These are phyloP conservation scores for Solanum ossicruentum DNA, from an alignment of 257 asterid genomes.

Conservation along the genomic window DNA sequence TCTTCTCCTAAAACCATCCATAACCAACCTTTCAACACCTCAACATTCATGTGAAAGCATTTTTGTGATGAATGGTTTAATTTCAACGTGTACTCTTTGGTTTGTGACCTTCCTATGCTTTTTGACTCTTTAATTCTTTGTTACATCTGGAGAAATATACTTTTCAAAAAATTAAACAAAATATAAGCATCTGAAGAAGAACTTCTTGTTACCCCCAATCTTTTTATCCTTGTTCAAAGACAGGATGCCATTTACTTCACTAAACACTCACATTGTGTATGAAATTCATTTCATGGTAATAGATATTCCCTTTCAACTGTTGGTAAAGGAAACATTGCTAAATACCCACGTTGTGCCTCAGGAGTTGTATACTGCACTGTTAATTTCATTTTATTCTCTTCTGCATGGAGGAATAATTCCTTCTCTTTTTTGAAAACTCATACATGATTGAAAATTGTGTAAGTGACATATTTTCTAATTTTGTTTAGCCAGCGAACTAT, in stretches of 20 bases:
- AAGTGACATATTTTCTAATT: constrained; percentile 5
- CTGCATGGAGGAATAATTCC: not conserved
- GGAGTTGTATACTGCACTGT: not conserved
- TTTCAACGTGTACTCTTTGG: not conserved
- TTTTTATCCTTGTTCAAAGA: not conserved
- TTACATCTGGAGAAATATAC: not conserved
- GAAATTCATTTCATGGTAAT: not conserved
- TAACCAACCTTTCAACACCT: too few species aligned
- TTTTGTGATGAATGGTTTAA: not conserved
- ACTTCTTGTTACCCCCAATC: not conserved
- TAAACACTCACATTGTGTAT: not conserved
- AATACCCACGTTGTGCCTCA: not conserved
- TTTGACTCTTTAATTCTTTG: not conserved
- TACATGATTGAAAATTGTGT: not conserved
- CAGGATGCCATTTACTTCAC: not conserved
- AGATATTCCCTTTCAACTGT: not conserved
- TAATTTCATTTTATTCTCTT: not conserved
- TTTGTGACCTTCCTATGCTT: not conserved
- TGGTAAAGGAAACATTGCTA: not conserved
- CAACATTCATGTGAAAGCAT: not conserved
- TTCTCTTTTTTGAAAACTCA: not conserved
- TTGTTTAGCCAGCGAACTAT: constrained; percentile 61
- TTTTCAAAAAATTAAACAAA: not conserved
- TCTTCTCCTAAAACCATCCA: too few species aligned
- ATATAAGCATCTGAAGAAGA: not conserved